Conservation (phyloP, 495 filamentous ascomycete species). For the Pyronema domesticum region DNA sequence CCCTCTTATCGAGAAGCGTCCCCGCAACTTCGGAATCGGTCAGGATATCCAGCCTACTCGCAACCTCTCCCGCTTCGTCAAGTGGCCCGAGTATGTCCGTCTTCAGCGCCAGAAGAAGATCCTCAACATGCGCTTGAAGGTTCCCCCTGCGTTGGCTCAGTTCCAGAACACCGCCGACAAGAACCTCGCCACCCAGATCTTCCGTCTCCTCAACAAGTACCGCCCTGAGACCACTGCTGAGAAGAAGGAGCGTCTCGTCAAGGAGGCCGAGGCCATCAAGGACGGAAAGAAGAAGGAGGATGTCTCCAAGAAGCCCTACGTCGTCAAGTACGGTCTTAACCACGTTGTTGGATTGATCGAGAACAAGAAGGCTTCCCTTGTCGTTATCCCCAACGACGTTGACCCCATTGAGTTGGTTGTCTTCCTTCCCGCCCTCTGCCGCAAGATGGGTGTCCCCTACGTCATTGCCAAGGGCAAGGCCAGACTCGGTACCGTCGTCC, state of each 20-base stretch:
- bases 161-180: constrained; percentile 96
- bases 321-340: constrained; percentile 99
- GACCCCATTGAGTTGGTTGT: constrained; percentile 99
- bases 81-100: constrained; percentile 97
- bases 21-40: constrained; percentile 96
- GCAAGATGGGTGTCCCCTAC: constrained; percentile 99
- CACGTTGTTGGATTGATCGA: constrained; percentile 98
- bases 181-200: constrained; percentile 88
- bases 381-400: constrained; percentile 97
- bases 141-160: constrained; percentile 91
- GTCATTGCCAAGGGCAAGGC: constrained; percentile 99
- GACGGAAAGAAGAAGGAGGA: constrained; percentile 99
- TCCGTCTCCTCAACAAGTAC: constrained; percentile 99
- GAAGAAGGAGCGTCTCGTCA: constrained; percentile 98
- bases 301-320: constrained; percentile 97
- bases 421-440: constrained; percentile 96
- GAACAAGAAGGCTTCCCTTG: constrained; percentile 98
- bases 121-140: constrained; percentile 94
- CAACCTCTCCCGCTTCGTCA: constrained; percentile 97
- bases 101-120: constrained; percentile 99
- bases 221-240: constrained; percentile 95
- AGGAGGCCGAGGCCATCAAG: constrained; percentile 90
- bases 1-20: constrained; percentile 94
- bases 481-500: constrained; percentile 91
- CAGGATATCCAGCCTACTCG: constrained; percentile 96